phyloP scores from a whole-genome alignment of 257 asterid species.

The Lithospermum erythrorhizon region DNA sequence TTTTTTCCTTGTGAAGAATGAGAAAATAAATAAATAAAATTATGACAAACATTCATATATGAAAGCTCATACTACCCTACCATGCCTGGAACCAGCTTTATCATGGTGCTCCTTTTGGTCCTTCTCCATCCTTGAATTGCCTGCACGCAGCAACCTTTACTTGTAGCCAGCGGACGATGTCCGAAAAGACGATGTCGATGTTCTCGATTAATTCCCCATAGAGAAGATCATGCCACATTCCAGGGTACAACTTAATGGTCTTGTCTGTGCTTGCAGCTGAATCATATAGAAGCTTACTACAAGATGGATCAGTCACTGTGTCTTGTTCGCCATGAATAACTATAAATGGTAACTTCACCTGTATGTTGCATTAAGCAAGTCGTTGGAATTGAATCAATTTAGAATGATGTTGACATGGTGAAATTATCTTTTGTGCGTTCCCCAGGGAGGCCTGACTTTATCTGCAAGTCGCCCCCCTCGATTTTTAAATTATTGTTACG shows the following conservation, averaged over 20 bases:
- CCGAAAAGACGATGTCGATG: constrained; percentile 53
- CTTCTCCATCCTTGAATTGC: too few relatives aligned
- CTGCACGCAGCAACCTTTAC: not conserved
- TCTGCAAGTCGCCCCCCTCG: not conserved
- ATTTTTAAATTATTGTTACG: not conserved
- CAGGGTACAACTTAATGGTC: constrained; percentile 73
- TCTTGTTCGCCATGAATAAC: constrained; percentile 91
- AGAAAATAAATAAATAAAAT: too few relatives aligned
- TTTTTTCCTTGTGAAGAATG: too few relatives aligned
- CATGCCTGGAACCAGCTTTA: too few relatives aligned
- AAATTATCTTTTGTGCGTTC: not conserved
- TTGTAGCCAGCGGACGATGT: constrained; percentile 77
- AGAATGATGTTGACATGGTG: not conserved
- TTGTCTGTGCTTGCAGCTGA: constrained; percentile 67
- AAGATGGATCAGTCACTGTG: constrained; percentile 80
- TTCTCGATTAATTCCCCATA: constrained; percentile 40
- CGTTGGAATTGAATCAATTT: too few relatives aligned
- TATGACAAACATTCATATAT: too few relatives aligned
- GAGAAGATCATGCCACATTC: constrained; percentile 65
- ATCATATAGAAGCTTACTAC: constrained; percentile 61
- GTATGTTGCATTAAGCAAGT: too few relatives aligned
- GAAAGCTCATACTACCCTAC: too few relatives aligned
- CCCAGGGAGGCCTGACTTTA: too few relatives aligned
- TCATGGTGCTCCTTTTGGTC: too few relatives aligned
- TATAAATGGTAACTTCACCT: constrained; percentile 81